Conservation (phyloP, 768 basidiomycete genomes). For the Leucosporidium yakuticum region DNA sequence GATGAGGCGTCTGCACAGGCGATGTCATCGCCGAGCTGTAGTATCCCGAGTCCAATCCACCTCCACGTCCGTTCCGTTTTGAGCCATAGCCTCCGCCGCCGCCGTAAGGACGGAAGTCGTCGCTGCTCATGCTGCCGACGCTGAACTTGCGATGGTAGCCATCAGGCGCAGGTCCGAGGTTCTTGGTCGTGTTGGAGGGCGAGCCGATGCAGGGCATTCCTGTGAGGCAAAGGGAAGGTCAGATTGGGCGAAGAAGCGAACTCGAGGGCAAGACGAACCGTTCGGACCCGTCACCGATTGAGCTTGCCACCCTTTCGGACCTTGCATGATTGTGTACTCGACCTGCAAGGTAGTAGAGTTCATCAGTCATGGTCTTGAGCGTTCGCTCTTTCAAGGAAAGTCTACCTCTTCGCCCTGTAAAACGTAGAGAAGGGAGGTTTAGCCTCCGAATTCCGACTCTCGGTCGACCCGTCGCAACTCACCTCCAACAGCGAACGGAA, state of each 20-base stretch:
- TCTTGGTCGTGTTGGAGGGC: not conserved
- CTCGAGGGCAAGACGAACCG: not conserved
- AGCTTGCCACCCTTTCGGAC: slow-evolving; percentile 28
- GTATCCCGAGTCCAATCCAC: not conserved
- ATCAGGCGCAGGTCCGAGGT: not conserved
- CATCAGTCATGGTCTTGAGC: too few species aligned
- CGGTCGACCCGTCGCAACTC: not conserved
- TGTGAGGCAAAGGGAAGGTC: not conserved
- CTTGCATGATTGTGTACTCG: slow-evolving; percentile 13
- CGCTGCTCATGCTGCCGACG: not conserved
- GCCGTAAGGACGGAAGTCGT: not conserved
- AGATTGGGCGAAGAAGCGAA: too few species aligned
- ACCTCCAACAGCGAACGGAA: slow-evolving; percentile 25
- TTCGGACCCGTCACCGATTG: slow-evolving; percentile 22
- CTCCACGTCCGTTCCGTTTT: not conserved
- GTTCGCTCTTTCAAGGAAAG: too few species aligned
- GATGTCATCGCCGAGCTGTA: not conserved
- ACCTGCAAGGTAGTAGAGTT: not conserved
- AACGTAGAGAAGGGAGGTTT: too few species aligned
- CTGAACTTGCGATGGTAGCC: not conserved
- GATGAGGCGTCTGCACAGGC: not conserved
- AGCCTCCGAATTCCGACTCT: too few species aligned
- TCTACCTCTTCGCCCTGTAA: too few species aligned
- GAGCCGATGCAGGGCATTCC: slow-evolving; percentile 27
- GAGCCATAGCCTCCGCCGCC: not conserved